Evolutionary conservation across 2,329 filamentous ascomycete genomes (phyloP).

Genomic region (Epichloe festucae): DNA sequence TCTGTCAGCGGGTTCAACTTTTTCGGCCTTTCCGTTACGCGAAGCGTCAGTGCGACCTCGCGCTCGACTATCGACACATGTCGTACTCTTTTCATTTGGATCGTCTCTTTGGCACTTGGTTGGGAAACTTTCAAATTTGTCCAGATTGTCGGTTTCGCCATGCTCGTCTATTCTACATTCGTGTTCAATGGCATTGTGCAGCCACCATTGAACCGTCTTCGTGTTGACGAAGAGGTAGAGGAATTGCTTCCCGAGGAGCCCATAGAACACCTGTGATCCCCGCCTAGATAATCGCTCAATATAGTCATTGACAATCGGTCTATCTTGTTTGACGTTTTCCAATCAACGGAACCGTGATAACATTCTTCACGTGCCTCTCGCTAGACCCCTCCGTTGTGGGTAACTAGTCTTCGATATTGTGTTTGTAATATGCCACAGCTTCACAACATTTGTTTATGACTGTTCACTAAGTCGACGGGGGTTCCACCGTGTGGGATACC

Average conservation of each 20-base stretch:
- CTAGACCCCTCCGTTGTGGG: too few species aligned
- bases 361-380: too few species aligned
- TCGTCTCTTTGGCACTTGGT: slow-evolving; percentile 80
- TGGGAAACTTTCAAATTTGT: slow-evolving; percentile 99
- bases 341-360: not conserved
- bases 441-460: too few species aligned
- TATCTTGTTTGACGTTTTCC: not conserved
- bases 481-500: too few species aligned
- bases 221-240: slow-evolving; percentile 39
- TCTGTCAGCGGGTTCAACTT: slow-evolving; percentile 80
- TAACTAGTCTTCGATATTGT: too few species aligned
- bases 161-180: slow-evolving; percentile 94
- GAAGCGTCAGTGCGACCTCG: slow-evolving; percentile 79
- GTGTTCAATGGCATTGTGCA: slow-evolving; percentile 89
- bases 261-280: slow-evolving; percentile 50
- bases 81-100: slow-evolving; percentile 95
- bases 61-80: slow-evolving; percentile 96
- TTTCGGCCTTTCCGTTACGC: slow-evolving; percentile 89
- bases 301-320: not conserved
- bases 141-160: slow-evolving; percentile 74
- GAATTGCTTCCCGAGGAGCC: slow-evolving; percentile 70
- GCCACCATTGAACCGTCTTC: slow-evolving; percentile 62
- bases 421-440: too few species aligned
- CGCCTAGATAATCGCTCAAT: not conserved
- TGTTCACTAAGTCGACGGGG: too few species aligned